Base-by-base conservation (phyloP, 768 basidiomycete species). In the Coprinopsis marcescibilis region DNA sequence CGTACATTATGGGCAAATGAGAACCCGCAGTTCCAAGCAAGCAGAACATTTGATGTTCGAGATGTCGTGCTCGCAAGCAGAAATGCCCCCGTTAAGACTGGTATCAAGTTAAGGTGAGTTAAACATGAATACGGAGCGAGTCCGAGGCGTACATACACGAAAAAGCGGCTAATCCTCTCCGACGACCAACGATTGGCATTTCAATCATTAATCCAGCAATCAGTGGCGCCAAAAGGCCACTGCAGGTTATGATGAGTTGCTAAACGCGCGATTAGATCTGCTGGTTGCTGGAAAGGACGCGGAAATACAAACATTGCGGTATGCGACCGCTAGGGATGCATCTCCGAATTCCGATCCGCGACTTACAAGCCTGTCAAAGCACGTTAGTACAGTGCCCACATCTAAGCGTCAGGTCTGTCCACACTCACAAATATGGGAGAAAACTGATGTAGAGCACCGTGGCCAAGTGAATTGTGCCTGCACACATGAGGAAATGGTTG, bases 11-110 rank as follows among this genome's bases (percentile, higher is more conserved):
- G 79, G 51, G 63, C 72, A 57, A 82, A 81, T 3, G 66, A 67
- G 49, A 82, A 85, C 14, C 76, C 83, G 60, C 85, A 88, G 58
- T 87, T 87, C 85, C 85, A 88, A 45, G 80, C 86, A 33, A 89
- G 70, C 42, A 87, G 68, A 38, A 76, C 70, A 51, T 82, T 72
- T 12, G 80, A 83, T 55, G 72, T 82, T 57, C 76, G 71, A 43
- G 86, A 76, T 20, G 84, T 85, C 46, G 87, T 88, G 41, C 73
- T 80, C 52, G 74, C 80, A 59, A 83, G 81, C 21, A 89, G 69
- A 66, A 89, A 88, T 13, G 70, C 73, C 15, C 84, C 85, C 13
- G 86, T 87, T 55, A 86, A 72, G 60, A 71, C 80, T 81, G 63
- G 60, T 58, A 73, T 71, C 60, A 64, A 66, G 67, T 57, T 39